Base-by-base conservation (phyloP, 345 rosid genomes). In the Populus nigra region DNA sequence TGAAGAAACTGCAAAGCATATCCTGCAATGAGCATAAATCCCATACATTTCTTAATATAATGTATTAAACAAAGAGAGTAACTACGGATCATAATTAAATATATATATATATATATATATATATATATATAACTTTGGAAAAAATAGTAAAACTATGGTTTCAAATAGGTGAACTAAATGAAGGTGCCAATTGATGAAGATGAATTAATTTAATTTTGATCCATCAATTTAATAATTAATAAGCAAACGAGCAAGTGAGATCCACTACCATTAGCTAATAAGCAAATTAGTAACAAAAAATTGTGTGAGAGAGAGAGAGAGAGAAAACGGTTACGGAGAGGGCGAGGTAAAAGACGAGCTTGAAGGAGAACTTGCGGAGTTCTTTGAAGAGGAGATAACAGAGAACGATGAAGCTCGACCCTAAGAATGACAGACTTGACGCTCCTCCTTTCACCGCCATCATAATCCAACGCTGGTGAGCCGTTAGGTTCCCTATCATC, bases 1-100 rank as follows among this genome's bases (percentile, higher is more conserved):
- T 78, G 91, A 95, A 93, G 92, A 95, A 95, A 82, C 99, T 91
- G 89, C 92, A 95, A 69, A 95, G 92, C 97, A 95, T 93, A 83
- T 95, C 98, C 98, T 94, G 96, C 78, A 84, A 45, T 31, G 71
- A 63, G 20, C 67, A 22, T 25, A n/a, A 77, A 53, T 49, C 45
- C 23, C 36, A 12, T 49, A 23, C 38, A 41, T 36, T 5, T 22
- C 16, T 57, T 9, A 69, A 69, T 66, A 49, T 39, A 71, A 71
- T 18, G 8, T 17, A 50, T 69, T 69, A n/a, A 41, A 23, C 8
- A 18, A 69, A 69, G n/a, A 43, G 53, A 31, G 27, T 15, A 38
- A 47, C 17, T 47, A 47, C 50, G 50, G 50, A 47, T 12, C 50
- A 47, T 45, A 3, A 45, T 13, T 13, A 45, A 45, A 43, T 11